Evolutionary conservation across 1,284 basidiomycete species (phyloP), one percentile per base, ranked within the genome.

Genomic region (Leccinum fallax): DNA sequence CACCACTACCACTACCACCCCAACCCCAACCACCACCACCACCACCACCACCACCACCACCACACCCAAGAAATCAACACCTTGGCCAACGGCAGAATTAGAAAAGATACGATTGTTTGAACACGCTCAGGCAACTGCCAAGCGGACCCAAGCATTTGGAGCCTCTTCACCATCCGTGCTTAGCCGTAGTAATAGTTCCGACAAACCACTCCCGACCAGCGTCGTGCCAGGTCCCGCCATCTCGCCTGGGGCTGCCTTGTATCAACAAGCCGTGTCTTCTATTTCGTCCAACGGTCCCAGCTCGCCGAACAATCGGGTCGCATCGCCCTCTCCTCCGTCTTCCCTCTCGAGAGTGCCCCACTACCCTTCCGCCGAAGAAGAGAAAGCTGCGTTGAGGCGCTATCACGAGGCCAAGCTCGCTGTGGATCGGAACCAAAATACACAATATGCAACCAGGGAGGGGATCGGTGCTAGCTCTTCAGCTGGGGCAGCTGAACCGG

Each of bases 341-440:
- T 71, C 71, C 8, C 11, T 30, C 11, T 57, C 69, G 9, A 66
- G 68, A 3, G 69, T 77, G 4, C 83, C 81, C 24, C 79, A 81
- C 28, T 85, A 84, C 65, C 76, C 73, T 2, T 76, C 81, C 24
- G 79, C 81, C 0, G 79, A 79, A 79, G 79, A 83, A 63, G 84
- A 85, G 75, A 92, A 92, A 69, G 87, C 84, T 5, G 86, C 86
- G 36, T 71, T 92, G 61, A 78, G 74, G 65, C 80, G 86, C 57
- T 93, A 90, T 68, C 80, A 88, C 46, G 83, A 89, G 56, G 91
- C 90, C 0, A 89, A 85, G 69, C 79, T 78, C 53, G 90, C 90
- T 4, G 91, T 92, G 6, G 83, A 84, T 55, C 81, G 84, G 19
- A 81, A 74, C 48, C 82, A 85, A 61, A 71, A 71, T 53, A 65